A percentile compares a stretch with the other conserved stretches of the same genome.
These are phyloP conservation scores for Astraeus odoratus DNA, from an alignment of 768 basidiomycete species.

Conservation along the genomic window DNA sequence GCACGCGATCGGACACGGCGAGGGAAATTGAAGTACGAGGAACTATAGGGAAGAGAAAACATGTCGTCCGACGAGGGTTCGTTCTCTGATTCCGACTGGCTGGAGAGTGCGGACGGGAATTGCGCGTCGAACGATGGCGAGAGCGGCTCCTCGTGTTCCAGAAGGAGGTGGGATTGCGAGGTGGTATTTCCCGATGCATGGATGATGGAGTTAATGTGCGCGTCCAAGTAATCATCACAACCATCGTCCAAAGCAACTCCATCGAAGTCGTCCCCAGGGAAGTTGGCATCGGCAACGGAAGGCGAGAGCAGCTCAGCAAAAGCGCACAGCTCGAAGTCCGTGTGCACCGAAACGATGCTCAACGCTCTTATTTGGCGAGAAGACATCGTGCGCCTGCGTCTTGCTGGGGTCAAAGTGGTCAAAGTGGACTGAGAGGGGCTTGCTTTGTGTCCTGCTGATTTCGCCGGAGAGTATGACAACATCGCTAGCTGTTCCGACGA, in stretches of 20 bases:
- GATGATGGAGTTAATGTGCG: conserved; percentile 11
- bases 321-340: conserved; percentile 46
- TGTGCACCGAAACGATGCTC: conserved; percentile 41
- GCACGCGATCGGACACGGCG: conserved; percentile 24
- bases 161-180: conserved; percentile 18
- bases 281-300: conserved; percentile 19
- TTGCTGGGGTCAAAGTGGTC: conserved; percentile 19
- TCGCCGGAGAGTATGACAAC: conserved; percentile 10
- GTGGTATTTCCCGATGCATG: conserved; percentile 8
- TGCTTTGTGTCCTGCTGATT: conserved; percentile 15
- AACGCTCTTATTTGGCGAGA: conserved; percentile 26
- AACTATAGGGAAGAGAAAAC: conserved; percentile 16
- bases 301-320: conserved; percentile 42
- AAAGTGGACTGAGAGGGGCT: conserved; percentile 20
- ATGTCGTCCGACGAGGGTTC: conserved; percentile 26
- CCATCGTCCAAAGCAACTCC: conserved; percentile 21
- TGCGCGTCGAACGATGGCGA: conserved; percentile 19
- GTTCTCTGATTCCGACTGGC: conserved; percentile 31
- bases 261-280: conserved; percentile 18
- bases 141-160: conserved; percentile 26
- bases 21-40: conserved; percentile 28
- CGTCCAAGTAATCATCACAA: conserved; percentile 24
- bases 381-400: conserved; percentile 14
- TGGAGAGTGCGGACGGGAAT: conserved; percentile 8
- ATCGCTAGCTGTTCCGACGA: conserved; percentile 6